phyloP scores from a whole-genome alignment of 495 filamentous ascomycete species.

The Hypoxylon rickii region DNA sequence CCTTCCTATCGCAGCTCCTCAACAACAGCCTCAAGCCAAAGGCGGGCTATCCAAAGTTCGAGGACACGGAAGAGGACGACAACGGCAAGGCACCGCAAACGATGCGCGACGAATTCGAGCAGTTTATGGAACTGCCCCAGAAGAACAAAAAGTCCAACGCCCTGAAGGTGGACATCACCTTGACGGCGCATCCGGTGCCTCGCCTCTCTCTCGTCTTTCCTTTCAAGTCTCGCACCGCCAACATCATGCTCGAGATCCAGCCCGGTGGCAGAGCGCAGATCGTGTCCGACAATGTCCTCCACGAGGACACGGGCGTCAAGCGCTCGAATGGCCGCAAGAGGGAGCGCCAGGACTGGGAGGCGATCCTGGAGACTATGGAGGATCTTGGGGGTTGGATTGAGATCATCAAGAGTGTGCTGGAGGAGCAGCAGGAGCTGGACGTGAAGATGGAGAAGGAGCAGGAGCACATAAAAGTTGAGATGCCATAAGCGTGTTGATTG shows the following conservation, averaged over 20 bases:
- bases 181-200: conserved; percentile 52
- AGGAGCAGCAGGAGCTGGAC: conserved; percentile 19
- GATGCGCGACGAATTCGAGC: conserved; percentile 39
- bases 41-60: conserved; percentile 17
- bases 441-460: too few species aligned
- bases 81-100: conserved; percentile 22
- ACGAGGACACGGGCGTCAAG: conserved; percentile 15
- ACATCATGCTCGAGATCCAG: conserved; percentile 62
- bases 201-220: conserved; percentile 57
- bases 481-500: too few species aligned
- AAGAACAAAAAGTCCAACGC: not conserved
- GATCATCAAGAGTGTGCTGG: conserved; percentile 24
- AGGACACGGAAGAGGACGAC: conserved; percentile 10
- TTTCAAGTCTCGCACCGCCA: conserved; percentile 45
- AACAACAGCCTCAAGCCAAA: conserved; percentile 58
- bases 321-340: conserved; percentile 7
- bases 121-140: conserved; percentile 35
- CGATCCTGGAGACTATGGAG: conserved; percentile 33
- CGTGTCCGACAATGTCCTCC: conserved; percentile 47
- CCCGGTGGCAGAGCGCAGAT: conserved; percentile 62
- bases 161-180: conserved; percentile 52
- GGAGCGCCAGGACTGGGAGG: conserved; percentile 17
- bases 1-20: conserved; percentile 66
- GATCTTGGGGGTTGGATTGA: conserved; percentile 38
- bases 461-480: too few species aligned